Evolutionary conservation across 2,329 filamentous ascomycete species (phyloP), one percentile per base, ranked within the genome.

Genomic region (Cytospora leucostoma): DNA sequence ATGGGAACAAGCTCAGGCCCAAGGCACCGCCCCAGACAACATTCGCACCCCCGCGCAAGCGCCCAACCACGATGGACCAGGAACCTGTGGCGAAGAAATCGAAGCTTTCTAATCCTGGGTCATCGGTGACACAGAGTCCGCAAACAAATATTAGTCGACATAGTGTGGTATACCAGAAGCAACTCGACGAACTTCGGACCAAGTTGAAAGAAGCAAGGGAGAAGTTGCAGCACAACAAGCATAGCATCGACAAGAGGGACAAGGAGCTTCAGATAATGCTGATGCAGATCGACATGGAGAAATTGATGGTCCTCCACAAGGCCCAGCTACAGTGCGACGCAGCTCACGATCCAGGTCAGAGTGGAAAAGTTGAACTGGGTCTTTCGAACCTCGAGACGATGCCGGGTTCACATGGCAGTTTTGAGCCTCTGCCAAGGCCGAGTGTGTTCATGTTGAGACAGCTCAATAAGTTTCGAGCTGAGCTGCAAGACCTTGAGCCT

Each of bases 131-230:
- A 21, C 44, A 47, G 13, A 19, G 19, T 17, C 7, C 21, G n/a
- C 44, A 19, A n/a, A 19, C 11, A 12, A 19, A 47, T 4, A 7
- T 19, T 19, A 21, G 2, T 19, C 44, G 19, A 17, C 44, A n/a
- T 11, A 21, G 44, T n/a, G 10, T 19, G 8, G 6, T 21, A 7
- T 47, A 47, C 44, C 21, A 12, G n/a, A 12, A 7, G 44, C n/a
- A 17, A 5, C n/a, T 47, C n/a, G n/a, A 11, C 44, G n/a, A 47
- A 21, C 7, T 47, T 47, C 10, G 0, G n/a, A 12, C 32, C 8
- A 47, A 19, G 5, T 35, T 65, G n/a, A 47, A 63, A 47, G n/a
- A 65, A 32, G 19, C 56, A 33, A 21, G 57, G 35, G 56, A 54
- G 44, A 60, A 19, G 19, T 15, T 65, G 49, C 6, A 51, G 12